phyloP scores from a whole-genome alignment of 192 early-diverging fungal genomes.

The Podila minutissima region DNA sequence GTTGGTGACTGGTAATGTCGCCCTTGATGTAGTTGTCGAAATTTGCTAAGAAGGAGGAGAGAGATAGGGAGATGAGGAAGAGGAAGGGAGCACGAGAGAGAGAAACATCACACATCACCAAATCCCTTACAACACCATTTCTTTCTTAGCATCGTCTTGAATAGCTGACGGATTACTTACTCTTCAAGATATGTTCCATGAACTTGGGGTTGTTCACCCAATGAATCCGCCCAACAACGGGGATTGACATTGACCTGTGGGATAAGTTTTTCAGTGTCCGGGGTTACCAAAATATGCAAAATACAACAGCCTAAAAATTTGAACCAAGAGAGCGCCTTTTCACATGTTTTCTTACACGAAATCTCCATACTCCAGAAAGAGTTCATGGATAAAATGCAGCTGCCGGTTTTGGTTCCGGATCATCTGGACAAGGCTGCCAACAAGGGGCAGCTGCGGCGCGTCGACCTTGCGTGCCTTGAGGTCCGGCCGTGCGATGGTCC shows the following conservation, averaged over 20 bases:
- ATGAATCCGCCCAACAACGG: background rate
- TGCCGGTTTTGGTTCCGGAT: background rate
- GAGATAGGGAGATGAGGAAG: too few species aligned
- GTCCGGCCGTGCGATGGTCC: background rate
- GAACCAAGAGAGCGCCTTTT: too few species aligned
- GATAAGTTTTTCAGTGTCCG: too few species aligned
- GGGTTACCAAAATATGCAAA: too few species aligned
- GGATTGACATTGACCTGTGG: background rate
- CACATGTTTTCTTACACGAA: background rate
- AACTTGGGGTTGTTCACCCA: background rate
- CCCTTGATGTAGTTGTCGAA: slow-evolving; percentile 8
- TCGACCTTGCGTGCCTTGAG: background rate
- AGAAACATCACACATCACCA: too few species aligned
- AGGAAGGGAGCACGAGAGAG: background rate
- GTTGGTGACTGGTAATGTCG: background rate
- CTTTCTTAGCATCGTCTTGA: background rate
- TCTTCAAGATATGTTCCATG: slow-evolving; percentile 2
- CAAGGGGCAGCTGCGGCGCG: background rate
- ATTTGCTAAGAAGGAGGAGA: background rate
- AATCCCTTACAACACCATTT: too few species aligned
- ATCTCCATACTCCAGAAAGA: background rate
- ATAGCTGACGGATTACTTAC: background rate
- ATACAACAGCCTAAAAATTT: too few species aligned
- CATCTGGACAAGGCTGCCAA: background rate
- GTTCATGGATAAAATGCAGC: background rate